Percentiles rank a stretch among this genome's conserved stretches.
Evolutionary conservation across 129 eudicot species (phyloP).

Genomic region (Helianthus tuberosus): DNA sequence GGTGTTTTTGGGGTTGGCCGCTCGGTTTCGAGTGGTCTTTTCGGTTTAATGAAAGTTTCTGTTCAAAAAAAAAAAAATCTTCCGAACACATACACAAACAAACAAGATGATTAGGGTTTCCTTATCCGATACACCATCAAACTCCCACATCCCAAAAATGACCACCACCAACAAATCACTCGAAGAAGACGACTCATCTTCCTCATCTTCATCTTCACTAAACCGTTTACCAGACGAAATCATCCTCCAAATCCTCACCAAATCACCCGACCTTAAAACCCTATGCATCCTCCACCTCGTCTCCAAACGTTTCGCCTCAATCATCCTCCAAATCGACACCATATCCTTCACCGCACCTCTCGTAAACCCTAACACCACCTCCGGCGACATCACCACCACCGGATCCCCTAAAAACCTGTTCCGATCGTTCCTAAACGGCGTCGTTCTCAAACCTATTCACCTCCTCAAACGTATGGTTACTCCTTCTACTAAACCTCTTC

Average conservation of each 20-base stretch:
- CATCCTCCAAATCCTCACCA: constrained; percentile 30
- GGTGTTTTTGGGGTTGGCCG: too few species aligned
- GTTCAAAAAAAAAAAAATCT: too few species aligned
- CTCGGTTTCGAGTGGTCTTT: too few species aligned
- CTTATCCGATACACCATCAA: not conserved
- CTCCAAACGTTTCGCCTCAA: constrained; percentile 35
- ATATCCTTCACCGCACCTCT: constrained; percentile 34
- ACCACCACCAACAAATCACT: constrained; percentile 1
- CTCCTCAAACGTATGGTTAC: constrained; percentile 29
- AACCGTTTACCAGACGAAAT: constrained; percentile 40
- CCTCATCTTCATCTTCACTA: constrained; percentile 6
- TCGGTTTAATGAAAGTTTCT: too few species aligned
- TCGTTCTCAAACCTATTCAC: constrained; percentile 28
- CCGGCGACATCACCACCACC: not conserved
- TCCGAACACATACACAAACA: too few species aligned
- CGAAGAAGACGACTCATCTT: constrained; percentile 21
- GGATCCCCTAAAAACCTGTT: constrained; percentile 4
- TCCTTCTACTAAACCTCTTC: constrained; percentile 24
- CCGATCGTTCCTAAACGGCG: constrained; percentile 21
- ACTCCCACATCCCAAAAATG: constrained; percentile 15
- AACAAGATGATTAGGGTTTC: constrained; percentile 20
- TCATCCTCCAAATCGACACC: constrained; percentile 30
- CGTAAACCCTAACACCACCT: constrained; percentile 13
- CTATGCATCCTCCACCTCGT: constrained; percentile 32
- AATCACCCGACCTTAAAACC: constrained; percentile 32